These are phyloP conservation scores for Fusarium zealandicum DNA, from an alignment of 2,329 filamentous ascomycete species.

Conservation along the genomic window DNA sequence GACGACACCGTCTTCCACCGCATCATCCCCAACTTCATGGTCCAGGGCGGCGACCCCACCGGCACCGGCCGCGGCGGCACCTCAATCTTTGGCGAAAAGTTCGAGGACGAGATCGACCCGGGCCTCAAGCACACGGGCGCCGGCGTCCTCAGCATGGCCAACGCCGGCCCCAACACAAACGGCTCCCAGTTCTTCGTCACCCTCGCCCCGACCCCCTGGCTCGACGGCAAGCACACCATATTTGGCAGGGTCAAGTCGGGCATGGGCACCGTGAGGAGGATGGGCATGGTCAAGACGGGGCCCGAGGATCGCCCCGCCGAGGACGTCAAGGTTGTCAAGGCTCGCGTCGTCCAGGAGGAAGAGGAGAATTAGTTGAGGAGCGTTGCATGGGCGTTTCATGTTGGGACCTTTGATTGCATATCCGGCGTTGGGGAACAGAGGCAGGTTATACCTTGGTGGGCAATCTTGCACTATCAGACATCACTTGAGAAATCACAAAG, in stretches of 20 bases:
- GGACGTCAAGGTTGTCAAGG: slow-evolving; percentile 80
- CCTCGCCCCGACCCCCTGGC: slow-evolving; percentile 90
- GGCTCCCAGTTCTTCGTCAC: slow-evolving; percentile 97
- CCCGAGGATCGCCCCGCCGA: slow-evolving; percentile 81
- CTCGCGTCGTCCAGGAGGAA: slow-evolving; percentile 71
- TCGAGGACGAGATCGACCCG: slow-evolving; percentile 86
- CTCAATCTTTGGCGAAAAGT: slow-evolving; percentile 92
- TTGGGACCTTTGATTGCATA: slow-evolving; percentile 13
- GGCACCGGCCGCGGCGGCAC: slow-evolving; percentile 89
- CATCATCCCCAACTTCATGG: slow-evolving; percentile 95
- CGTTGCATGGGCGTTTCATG: slow-evolving; percentile 1
- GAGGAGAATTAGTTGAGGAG: slow-evolving; percentile 42
- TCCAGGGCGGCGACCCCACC: slow-evolving; percentile 92
- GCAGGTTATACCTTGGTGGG: not conserved
- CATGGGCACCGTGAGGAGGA: slow-evolving; percentile 81
- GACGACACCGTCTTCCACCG: slow-evolving; percentile 87
- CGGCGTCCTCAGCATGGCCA: slow-evolving; percentile 95
- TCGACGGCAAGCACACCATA: slow-evolving; percentile 97
- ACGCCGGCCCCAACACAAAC: slow-evolving; percentile 91
- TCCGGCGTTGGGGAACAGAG: slow-evolving; percentile 32
- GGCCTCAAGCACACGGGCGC: slow-evolving; percentile 89
- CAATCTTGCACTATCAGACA: slow-evolving; percentile 3
- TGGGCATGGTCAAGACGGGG: slow-evolving; percentile 87
- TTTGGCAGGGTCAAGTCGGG: slow-evolving; percentile 90
- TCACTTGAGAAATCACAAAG: slow-evolving; percentile 4